Evolutionary conservation across 108 stramenopile genomes (phyloP).

Genomic region (Skeletonema menzelii): DNA sequence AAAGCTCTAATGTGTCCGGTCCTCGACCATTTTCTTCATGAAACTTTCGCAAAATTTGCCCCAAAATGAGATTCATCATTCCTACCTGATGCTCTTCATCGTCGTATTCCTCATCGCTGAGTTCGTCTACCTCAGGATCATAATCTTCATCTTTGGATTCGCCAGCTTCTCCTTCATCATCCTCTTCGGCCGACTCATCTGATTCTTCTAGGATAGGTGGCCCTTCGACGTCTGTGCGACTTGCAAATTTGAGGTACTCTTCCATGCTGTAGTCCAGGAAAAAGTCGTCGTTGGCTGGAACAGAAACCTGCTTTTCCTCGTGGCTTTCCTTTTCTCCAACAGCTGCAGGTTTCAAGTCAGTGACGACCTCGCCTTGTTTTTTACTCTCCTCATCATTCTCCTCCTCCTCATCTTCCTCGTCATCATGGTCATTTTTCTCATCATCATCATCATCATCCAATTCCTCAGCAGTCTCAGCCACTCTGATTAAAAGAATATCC

Average conservation of each 20-base stretch:
- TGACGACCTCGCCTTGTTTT: neutral
- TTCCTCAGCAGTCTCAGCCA: conserved; percentile 66
- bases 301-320: conserved; percentile 14
- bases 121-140: conserved; percentile 32
- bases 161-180: conserved; percentile 53
- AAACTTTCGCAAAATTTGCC: conserved; percentile 73
- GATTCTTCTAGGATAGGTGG: conserved; percentile 17
- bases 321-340: conserved; percentile 7
- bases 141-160: conserved; percentile 36
- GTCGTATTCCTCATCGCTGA: conserved; percentile 63
- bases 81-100: conserved; percentile 53
- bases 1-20: conserved; percentile 74
- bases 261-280: conserved; percentile 83
- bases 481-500: conserved; percentile 81
- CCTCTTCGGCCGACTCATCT: conserved; percentile 38
- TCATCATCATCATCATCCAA: conserved; percentile 38
- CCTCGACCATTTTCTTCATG: conserved; percentile 85
- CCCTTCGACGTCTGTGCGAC: conserved; percentile 75
- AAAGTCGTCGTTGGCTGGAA: conserved; percentile 77
- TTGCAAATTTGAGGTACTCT: conserved; percentile 74
- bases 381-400: neutral
- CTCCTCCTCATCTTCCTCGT: neutral
- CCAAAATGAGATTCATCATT: conserved; percentile 86
- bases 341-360: conserved; percentile 3
- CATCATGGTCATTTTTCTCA: neutral